phyloP scores from a whole-genome alignment of 345 rosid genomes.

The Populus euphratica region DNA sequence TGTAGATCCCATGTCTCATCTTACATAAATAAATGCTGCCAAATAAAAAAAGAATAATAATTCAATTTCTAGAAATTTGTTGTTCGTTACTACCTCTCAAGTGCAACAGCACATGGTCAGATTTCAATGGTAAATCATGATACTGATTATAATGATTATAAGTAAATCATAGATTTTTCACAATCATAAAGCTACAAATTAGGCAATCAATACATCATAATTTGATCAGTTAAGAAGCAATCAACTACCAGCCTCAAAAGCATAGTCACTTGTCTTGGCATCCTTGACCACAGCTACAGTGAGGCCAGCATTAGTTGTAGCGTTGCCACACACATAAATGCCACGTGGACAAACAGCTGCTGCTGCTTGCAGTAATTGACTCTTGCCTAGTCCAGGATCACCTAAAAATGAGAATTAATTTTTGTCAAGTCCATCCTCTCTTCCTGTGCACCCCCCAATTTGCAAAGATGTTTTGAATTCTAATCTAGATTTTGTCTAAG shows the following conservation, averaged over 20 bases:
- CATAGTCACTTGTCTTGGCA: slow-evolving; percentile 81
- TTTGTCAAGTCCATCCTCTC: slow-evolving; percentile 7
- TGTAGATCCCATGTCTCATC: too few relatives aligned
- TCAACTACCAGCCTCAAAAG: slow-evolving; percentile 88
- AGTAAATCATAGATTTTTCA: background rate
- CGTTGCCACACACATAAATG: slow-evolving; percentile 96
- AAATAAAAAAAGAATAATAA: background rate
- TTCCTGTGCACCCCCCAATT: background rate
- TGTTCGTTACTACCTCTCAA: background rate
- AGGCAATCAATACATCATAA: background rate
- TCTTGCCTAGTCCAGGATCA: slow-evolving; percentile 99
- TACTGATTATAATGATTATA: background rate
- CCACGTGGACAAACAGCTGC: slow-evolving; percentile 93
- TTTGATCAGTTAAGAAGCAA: background rate
- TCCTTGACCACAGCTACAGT: slow-evolving; percentile 98
- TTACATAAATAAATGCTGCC: background rate
- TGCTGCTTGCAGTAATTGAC: slow-evolving; percentile 97
- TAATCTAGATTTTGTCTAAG: background rate
- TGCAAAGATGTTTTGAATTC: background rate
- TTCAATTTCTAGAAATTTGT: background rate
- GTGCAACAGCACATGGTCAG: background rate
- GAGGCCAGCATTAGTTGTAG: slow-evolving; percentile 86
- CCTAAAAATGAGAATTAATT: slow-evolving; percentile 43
- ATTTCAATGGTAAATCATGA: background rate
- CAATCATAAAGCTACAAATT: background rate